Evolutionary conservation across 305 asterid species (phyloP).

Genomic region (Fraxinus velutina): DNA sequence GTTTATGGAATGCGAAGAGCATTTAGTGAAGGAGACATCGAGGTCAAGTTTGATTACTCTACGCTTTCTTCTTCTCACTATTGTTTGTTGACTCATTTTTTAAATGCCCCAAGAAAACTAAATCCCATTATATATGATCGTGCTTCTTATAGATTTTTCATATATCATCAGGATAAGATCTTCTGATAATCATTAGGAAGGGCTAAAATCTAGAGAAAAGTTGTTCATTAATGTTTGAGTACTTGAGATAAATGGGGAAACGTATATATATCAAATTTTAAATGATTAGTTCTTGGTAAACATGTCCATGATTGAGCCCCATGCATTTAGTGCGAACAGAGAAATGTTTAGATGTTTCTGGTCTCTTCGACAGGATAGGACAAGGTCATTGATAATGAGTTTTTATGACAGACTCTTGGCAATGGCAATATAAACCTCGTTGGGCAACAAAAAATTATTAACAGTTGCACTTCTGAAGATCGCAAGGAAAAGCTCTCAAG

Average conservation of each 20-base stretch:
- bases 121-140: not conserved
- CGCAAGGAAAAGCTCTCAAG: conserved; percentile 87
- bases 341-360: not conserved
- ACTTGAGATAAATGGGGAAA: too few species aligned
- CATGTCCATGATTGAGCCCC: not conserved
- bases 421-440: conserved; percentile 38
- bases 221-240: too few species aligned
- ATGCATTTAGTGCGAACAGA: not conserved
- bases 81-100: not conserved
- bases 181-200: not conserved
- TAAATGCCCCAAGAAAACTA: not conserved
- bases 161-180: not conserved
- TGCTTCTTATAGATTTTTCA: not conserved
- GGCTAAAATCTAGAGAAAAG: not conserved
- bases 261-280: not conserved
- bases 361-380: not conserved
- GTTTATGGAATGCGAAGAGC: conserved; percentile 87
- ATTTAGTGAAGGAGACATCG: conserved; percentile 88
- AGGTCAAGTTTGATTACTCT: conserved; percentile 47
- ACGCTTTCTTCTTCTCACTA: conserved; percentile 7
- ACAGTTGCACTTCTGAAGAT: conserved; percentile 50
- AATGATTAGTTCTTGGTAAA: not conserved
- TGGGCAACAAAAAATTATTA: conserved; percentile 39
- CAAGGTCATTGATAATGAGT: conserved; percentile 54
- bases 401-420: conserved; percentile 82